Percentiles rank a stretch among this genome's conserved stretches.
phyloP scores from a whole-genome alignment of 2,329 filamentous ascomycete genomes.

The Penicillium sp. region DNA sequence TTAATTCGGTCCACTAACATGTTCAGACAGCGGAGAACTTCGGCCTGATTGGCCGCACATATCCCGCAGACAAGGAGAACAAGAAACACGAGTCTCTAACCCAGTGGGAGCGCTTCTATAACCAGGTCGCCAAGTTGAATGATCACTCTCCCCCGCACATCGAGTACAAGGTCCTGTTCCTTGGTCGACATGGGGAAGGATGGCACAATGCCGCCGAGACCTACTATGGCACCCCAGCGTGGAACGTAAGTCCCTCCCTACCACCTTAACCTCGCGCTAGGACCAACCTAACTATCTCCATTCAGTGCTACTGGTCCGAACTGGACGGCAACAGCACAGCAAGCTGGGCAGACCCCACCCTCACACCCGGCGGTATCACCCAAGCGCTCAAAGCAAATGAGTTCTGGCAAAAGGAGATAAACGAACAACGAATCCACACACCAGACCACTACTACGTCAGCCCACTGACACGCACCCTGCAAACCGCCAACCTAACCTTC shows the following conservation, averaged over 20 bases:
- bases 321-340: constrained; percentile 54
- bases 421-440: constrained; percentile 48
- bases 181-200: constrained; percentile 61
- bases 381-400: constrained; percentile 49
- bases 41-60: constrained; percentile 50
- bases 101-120: constrained; percentile 57
- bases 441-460: constrained; percentile 56
- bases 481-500: constrained; percentile 57
- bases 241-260: constrained; percentile 50
- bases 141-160: constrained; percentile 38
- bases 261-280: neutral
- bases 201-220: constrained; percentile 59
- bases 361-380: constrained; percentile 50
- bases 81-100: constrained; percentile 37
- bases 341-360: constrained; percentile 57
- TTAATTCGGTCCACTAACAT: neutral
- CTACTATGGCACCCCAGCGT: constrained; percentile 58
- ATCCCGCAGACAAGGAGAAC: constrained; percentile 38
- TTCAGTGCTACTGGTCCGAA: constrained; percentile 56
- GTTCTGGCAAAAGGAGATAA: constrained; percentile 52
- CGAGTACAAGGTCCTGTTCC: constrained; percentile 56
- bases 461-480: constrained; percentile 56
- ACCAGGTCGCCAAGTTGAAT: constrained; percentile 51
- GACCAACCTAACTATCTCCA: neutral
- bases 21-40: constrained; percentile 44